Base-by-base conservation (phyloP, 345 rosid genomes). In the Cardiospermum halicacabum region DNA sequence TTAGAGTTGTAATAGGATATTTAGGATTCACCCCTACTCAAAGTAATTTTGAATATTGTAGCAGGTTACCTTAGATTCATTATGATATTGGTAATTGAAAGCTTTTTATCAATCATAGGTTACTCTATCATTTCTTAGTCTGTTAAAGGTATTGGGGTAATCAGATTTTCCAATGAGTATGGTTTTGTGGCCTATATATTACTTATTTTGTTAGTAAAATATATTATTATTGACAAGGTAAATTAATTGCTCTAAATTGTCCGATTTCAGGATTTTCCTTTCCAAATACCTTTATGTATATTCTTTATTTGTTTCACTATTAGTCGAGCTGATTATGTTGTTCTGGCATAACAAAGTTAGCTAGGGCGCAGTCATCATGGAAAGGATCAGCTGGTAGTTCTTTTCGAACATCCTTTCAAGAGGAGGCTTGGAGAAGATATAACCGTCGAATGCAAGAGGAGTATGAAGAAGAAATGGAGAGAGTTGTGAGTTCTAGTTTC, bases 391-490 rank as follows among this genome's bases (percentile, higher is more conserved):
- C 64, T 21, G 76, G 86, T 12, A 60, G 77, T 73, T 88, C 95
- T 68, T 94, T 86, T 59, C 80, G 96, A 58, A 73, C 90, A 65
- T 42, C 84, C 67, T 88, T 78, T 72, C 95, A 81, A 65, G 99
- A 90, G 81, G 97, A 91, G 69, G 84, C 95, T 11, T 82, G 92
- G 92, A 91, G 77, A 84, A 91, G 85, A 78, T 82, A 94, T 65
- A 82, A 87, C 63, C 87, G 88, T 58, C 78, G 97, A 65, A 82
- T 90, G 97, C 91, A 85, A 73, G 97, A 94, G 71, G 97, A 87
- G 69, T 94, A 86, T 40, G 99, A 94, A 76, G 96, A 94, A 69
- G 97, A 94, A 78, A 71, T 86, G 82, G 97, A 94, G 83, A 88
- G 99, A 87, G 92, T 94, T 76, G 99, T 93, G 72, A 83, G 92